phyloP scores from a whole-genome alignment of 495 filamentous ascomycete species.

The Rostrohypoxylon terebratum region DNA sequence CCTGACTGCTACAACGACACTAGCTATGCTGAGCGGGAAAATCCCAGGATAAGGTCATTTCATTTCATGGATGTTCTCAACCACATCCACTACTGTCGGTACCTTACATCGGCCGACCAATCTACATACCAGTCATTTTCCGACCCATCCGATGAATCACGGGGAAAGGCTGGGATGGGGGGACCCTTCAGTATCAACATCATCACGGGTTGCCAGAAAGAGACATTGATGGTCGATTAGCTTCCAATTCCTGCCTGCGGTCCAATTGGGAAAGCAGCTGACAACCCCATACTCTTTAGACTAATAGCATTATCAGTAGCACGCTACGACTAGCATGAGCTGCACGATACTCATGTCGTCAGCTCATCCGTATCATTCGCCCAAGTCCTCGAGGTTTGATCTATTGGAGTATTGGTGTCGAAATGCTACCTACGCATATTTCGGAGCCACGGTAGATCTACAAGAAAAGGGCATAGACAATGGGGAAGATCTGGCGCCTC shows the following conservation, averaged over 20 bases:
- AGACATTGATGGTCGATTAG: slow-evolving; percentile 38
- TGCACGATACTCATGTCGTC: slow-evolving; percentile 41
- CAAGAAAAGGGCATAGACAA: slow-evolving; percentile 16
- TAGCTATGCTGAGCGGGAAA: slow-evolving; percentile 36
- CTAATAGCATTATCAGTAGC: slow-evolving; percentile 18
- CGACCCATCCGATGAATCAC: slow-evolving; percentile 45
- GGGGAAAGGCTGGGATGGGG: slow-evolving; percentile 43
- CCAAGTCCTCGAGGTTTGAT: slow-evolving; percentile 27
- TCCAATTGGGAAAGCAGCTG: slow-evolving; percentile 46
- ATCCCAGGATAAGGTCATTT: slow-evolving; percentile 37
- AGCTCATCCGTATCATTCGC: slow-evolving; percentile 37
- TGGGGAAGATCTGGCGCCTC: slow-evolving; percentile 34
- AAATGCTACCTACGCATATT: slow-evolving; percentile 21
- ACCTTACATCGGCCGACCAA: slow-evolving; percentile 48
- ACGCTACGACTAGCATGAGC: slow-evolving; percentile 34
- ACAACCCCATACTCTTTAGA: slow-evolving; percentile 43
- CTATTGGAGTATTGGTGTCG: slow-evolving; percentile 15
- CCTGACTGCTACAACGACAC: slow-evolving; percentile 37
- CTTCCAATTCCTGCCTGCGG: slow-evolving; percentile 30
- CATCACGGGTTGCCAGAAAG: slow-evolving; percentile 44
- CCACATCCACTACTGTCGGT: slow-evolving; percentile 43
- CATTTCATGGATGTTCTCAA: slow-evolving; percentile 35
- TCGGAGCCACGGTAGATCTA: slow-evolving; percentile 41
- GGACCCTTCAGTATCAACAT: slow-evolving; percentile 40
- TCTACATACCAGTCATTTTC: slow-evolving; percentile 48